Conservation (phyloP, 2,329 filamentous ascomycete species). For the Xylaria sp. region DNA sequence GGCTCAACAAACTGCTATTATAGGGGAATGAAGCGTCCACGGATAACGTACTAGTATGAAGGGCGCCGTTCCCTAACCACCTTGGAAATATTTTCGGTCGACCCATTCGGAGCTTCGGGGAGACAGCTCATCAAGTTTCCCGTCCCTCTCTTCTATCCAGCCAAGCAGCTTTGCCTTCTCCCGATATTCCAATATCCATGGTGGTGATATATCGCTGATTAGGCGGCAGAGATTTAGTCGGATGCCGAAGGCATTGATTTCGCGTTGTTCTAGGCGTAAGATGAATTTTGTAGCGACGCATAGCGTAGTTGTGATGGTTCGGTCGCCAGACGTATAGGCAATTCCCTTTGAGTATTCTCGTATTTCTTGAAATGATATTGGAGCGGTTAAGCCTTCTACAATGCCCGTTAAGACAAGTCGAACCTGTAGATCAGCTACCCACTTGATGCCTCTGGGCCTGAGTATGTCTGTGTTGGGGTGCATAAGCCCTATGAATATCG, state of each 20-base stretch:
- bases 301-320: constrained; percentile 19
- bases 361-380: constrained; percentile 29
- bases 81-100: neutral
- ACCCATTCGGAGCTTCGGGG: constrained; percentile 4
- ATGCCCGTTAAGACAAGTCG: constrained; percentile 28
- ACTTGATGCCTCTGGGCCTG: neutral
- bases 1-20: too few relatives aligned
- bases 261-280: constrained; percentile 29
- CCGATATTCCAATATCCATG: constrained; percentile 1
- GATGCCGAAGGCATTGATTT: constrained; percentile 11
- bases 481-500: constrained; percentile 13
- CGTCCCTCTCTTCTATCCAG: constrained; percentile 17
- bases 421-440: constrained; percentile 15
- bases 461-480: neutral
- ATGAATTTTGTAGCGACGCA: constrained; percentile 19
- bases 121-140: constrained; percentile 8
- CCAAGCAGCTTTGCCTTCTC: constrained; percentile 3
- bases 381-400: constrained; percentile 26
- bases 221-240: too few relatives aligned
- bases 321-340: constrained; percentile 16
- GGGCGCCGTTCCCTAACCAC: neutral
- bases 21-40: too few relatives aligned
- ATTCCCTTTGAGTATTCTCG: constrained; percentile 10
- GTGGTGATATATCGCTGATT: neutral
- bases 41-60: too few relatives aligned